A percentile compares a stretch with the other conserved stretches of the same genome.
Conservation (phyloP, 768 basidiomycete genomes). For the Leccinellum albellum region DNA sequence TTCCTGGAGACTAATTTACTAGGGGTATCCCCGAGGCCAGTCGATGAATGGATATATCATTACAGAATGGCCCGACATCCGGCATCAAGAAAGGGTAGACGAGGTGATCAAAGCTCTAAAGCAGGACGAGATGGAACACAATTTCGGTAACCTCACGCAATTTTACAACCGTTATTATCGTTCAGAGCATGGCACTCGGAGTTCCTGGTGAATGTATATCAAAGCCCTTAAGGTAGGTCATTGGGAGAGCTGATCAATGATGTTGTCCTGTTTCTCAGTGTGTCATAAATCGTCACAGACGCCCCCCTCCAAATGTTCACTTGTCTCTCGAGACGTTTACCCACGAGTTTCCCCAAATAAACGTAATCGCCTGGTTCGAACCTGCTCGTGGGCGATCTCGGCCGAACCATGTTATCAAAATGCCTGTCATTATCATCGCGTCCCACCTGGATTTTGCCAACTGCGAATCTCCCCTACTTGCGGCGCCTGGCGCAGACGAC, state of each 20-base stretch:
- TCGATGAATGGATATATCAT: neutral
- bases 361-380: constrained; percentile 24
- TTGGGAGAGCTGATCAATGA: neutral
- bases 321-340: constrained; percentile 21
- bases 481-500: constrained; percentile 48
- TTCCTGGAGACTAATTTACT: neutral
- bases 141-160: constrained; percentile 35
- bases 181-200: constrained; percentile 36
- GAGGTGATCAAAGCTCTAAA: neutral
- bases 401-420: constrained; percentile 5
- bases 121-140: constrained; percentile 32
- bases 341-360: constrained; percentile 17
- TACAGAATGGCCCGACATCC: constrained; percentile 16
- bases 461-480: constrained; percentile 34
- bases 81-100: constrained; percentile 12
- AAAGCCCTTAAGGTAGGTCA: constrained; percentile 1
- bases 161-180: constrained; percentile 32
- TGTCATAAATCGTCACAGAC: constrained; percentile 7
- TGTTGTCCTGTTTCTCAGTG: neutral
- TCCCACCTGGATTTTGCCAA: constrained; percentile 44
- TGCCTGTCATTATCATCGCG: constrained; percentile 37
- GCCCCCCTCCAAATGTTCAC: constrained; percentile 10
- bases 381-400: constrained; percentile 4
- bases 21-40: neutral
- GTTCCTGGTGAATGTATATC: constrained; percentile 38